A percentile compares a stretch with the other conserved stretches of the same genome.
phyloP scores from a whole-genome alignment of 768 basidiomycete species.

The Chalciporus sphaerocephalus region DNA sequence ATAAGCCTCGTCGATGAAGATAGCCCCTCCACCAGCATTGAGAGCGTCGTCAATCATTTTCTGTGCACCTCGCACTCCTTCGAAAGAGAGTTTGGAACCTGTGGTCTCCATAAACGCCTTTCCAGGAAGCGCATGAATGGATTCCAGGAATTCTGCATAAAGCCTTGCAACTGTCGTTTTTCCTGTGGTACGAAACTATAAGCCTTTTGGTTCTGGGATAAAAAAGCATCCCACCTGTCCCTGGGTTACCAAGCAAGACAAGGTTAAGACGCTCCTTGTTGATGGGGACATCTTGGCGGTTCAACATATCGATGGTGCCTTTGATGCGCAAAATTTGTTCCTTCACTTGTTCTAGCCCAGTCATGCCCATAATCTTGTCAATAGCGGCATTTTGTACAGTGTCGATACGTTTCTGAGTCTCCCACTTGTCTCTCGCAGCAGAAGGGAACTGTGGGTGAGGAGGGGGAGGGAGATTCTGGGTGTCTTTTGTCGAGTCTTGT shows the following conservation, averaged over 20 bases:
- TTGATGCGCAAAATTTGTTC: conserved; percentile 54
- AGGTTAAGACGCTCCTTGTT: conserved; percentile 59
- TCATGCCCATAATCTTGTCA: conserved; percentile 66
- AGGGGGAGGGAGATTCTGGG: conserved; percentile 5
- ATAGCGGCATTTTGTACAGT: conserved; percentile 51
- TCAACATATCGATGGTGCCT: conserved; percentile 49
- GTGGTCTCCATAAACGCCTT: conserved; percentile 57
- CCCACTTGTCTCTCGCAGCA: conserved; percentile 47
- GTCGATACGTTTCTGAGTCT: conserved; percentile 50
- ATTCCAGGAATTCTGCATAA: conserved; percentile 61
- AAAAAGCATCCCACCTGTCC: conserved; percentile 49
- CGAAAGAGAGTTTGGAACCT: conserved; percentile 54
- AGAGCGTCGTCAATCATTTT: conserved; percentile 48
- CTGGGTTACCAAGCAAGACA: conserved; percentile 65
- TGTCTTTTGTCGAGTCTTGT: conserved; percentile 1
- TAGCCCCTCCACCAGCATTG: conserved; percentile 56
- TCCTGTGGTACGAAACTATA: conserved; percentile 34
- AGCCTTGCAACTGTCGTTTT: conserved; percentile 68
- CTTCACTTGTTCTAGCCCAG: conserved; percentile 66
- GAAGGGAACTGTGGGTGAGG: conserved; percentile 27
- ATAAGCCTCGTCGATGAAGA: conserved; percentile 76
- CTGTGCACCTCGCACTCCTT: conserved; percentile 52
- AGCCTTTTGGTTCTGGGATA: not conserved
- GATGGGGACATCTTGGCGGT: conserved; percentile 50
- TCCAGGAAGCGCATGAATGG: conserved; percentile 51